Conservation (phyloP, 2,329 filamentous ascomycete genomes). For the Tolypocladium amazonense region DNA sequence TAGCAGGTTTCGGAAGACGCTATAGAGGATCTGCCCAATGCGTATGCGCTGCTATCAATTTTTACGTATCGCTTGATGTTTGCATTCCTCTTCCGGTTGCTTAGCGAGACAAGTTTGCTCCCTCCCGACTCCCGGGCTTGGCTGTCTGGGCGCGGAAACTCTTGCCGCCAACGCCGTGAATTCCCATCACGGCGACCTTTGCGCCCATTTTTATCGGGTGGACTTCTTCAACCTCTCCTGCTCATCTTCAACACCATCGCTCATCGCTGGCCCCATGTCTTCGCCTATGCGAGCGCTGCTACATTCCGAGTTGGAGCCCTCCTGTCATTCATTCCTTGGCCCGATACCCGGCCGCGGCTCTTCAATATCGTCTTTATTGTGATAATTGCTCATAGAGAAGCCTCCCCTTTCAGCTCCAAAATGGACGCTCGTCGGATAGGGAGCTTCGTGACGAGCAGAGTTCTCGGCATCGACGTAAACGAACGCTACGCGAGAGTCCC, state of each 20-base stretch:
- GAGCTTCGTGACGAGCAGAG: constrained; percentile 13
- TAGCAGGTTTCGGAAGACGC: neutral
- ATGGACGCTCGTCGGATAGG: constrained; percentile 1
- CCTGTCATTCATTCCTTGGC: neutral
- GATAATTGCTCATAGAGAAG: neutral
- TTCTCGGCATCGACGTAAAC: constrained; percentile 20
- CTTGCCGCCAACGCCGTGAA: neutral
- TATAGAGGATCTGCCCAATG: too few species aligned
- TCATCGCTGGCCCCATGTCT: neutral
- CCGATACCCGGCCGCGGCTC: neutral
- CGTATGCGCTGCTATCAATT: neutral
- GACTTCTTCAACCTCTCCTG: neutral
- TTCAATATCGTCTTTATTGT: neutral
- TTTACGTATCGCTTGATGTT: neutral
- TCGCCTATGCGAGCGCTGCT: neutral
- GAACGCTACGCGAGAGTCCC: constrained; percentile 16
- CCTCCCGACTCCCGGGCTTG: neutral
- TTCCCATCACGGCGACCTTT: neutral
- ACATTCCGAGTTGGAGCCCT: neutral
- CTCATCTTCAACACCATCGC: neutral
- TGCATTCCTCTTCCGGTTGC: neutral
- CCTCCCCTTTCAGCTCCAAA: neutral
- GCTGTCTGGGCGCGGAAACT: neutral
- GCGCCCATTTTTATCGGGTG: too few species aligned
- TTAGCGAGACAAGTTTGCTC: neutral